phyloP scores from a whole-genome alignment of 129 eudicot species.

The Apium graveolens region DNA sequence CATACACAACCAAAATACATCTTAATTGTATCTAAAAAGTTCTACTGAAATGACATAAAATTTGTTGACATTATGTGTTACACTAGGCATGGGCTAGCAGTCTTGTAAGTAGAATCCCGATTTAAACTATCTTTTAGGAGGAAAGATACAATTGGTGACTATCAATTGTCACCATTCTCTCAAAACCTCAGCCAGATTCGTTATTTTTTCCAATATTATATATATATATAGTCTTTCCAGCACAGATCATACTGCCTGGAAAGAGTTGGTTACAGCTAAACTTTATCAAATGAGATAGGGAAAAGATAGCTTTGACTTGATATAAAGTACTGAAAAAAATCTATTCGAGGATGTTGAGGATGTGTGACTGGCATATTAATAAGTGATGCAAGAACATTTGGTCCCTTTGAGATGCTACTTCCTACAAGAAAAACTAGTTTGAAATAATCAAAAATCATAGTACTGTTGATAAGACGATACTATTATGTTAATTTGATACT shows the following conservation, averaged over 20 bases:
- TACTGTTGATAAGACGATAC: background rate
- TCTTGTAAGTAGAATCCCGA: no score
- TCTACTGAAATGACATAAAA: background rate
- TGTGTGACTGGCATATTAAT: background rate
- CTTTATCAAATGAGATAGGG: no score
- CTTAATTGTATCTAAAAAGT: constrained; percentile 6
- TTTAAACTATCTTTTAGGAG: no score
- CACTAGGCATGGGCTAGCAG: background rate
- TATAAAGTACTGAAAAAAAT: background rate
- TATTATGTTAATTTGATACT: background rate
- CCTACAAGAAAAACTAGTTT: no score
- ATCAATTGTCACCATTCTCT: constrained; percentile 16
- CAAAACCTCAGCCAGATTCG: background rate
- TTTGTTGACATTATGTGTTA: background rate
- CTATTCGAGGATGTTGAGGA: background rate
- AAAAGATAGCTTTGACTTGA: no score
- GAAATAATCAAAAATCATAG: background rate
- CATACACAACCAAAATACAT: background rate
- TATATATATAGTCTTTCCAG: background rate
- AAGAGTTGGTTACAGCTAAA: no score
- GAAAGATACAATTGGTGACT: background rate
- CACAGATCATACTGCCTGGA: background rate
- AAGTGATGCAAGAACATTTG: background rate
- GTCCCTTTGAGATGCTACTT: background rate
- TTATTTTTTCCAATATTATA: no score